Base-by-base conservation (phyloP, 1,284 basidiomycete species). In the Moesziomyces antarcticus region DNA sequence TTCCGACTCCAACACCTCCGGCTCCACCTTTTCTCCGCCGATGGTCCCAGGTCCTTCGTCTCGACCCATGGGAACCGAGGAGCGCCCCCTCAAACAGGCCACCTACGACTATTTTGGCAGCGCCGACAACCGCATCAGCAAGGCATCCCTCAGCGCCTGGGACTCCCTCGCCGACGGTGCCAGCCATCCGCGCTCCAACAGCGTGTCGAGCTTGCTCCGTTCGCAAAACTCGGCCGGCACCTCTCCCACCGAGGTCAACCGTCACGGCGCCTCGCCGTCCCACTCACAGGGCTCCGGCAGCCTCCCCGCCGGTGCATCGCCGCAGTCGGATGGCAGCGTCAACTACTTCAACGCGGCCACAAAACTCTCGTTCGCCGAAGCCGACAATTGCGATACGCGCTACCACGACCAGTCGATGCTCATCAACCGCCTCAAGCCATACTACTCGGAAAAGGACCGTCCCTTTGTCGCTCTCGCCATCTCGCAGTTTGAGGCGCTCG, bases 381-480 rank as follows among this genome's bases (percentile, higher is more conserved):
- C 49, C 41, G 68, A 71, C 48, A 65, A 63, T 21, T 50, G 65
- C 45, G 65, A 73, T 46, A 60, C 61, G 57, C 66, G 72, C 44
- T 75, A 64, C 27, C 63, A 68, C 41, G 73, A 75, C 45, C 73
- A 75, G 46, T 62, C 60, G n/a, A 72, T 60, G 70, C 67, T 77
- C 51, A 68, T 72, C 66, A 62, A 74, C 25, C 68, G 72, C 5
- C 64, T 79, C 35, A 64, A 60, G 37, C 68, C 70, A 11, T 66
- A 75, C 56, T 77, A 73, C 37, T 55, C 50, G 22, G 72, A 77
- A 2, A 61, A 65, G n/a, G 77, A 79, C 27, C 65, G 75, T 9
- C 77, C 69, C 3, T 75, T 68, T 56, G 70, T 79, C 24, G 72
- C 77, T 18, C 63, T 79, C 16, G 75, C 75, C 20, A 67, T 79